phyloP scores from a whole-genome alignment of 2,329 filamentous ascomycete genomes.

The Cercospora beticola region DNA sequence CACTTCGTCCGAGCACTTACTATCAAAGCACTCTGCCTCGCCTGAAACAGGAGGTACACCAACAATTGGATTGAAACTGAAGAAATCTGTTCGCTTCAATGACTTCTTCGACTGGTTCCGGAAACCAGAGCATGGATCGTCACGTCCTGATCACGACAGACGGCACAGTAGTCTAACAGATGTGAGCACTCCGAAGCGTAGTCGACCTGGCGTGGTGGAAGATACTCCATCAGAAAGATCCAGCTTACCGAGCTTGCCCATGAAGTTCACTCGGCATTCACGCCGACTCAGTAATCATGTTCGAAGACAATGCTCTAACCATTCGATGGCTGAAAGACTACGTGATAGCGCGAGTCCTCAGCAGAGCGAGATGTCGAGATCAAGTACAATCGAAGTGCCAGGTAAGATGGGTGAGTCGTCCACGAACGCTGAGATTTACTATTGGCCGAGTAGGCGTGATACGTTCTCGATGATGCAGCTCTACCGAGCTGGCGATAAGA shows the following conservation, averaged over 20 bases:
- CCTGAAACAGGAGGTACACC: background rate
- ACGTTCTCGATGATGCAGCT: background rate
- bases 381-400: background rate
- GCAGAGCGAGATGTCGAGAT: background rate
- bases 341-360: background rate
- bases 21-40: background rate
- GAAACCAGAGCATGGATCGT: background rate
- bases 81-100: background rate
- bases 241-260: background rate
- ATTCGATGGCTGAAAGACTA: background rate
- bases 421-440: background rate
- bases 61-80: background rate
- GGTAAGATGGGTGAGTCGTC: background rate
- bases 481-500: background rate
- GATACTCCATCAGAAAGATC: background rate
- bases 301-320: background rate
- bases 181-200: background rate
- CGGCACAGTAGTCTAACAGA: background rate
- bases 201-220: background rate
- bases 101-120: background rate
- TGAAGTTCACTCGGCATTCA: slow-evolving; percentile 2
- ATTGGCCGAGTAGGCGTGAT: background rate
- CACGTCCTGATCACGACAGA: background rate
- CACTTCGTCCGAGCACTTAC: background rate
- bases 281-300: background rate